A percentile compares a stretch with the other conserved stretches of the same genome.
Evolutionary conservation across 257 asterid genomes (phyloP).

Genomic region (Solanum paucissectum): DNA sequence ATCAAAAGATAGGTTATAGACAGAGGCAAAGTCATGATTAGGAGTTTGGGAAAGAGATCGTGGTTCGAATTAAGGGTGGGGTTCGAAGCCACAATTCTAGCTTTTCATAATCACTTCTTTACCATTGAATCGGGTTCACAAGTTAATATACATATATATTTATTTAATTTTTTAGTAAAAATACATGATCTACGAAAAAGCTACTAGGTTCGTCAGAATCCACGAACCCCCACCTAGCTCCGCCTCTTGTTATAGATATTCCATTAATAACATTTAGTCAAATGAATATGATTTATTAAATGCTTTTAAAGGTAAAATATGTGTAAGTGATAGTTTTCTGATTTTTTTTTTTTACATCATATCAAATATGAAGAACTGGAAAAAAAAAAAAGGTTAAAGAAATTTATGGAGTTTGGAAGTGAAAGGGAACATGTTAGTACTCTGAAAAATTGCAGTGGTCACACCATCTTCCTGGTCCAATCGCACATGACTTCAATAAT

Average conservation of each 20-base stretch:
- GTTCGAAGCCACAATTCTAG: background rate
- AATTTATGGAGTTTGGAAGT: background rate
- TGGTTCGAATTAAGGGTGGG: background rate
- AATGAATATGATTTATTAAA: background rate
- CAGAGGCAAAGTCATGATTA: background rate
- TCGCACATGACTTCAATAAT: slow-evolving; percentile 1
- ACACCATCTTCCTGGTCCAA: background rate
- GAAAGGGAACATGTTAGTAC: background rate
- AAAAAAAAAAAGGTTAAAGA: background rate
- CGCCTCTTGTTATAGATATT: too few relatives aligned
- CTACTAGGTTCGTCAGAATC: background rate
- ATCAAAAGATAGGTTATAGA: background rate
- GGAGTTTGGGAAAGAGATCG: background rate
- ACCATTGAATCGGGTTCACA: background rate
- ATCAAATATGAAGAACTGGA: background rate
- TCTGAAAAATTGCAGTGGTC: slow-evolving; percentile 1
- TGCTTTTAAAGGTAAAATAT: background rate
- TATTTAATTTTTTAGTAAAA: too few relatives aligned
- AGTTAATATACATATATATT: too few relatives aligned
- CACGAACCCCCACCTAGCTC: too few relatives aligned
- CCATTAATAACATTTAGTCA: background rate
- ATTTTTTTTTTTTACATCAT: background rate
- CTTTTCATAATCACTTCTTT: background rate
- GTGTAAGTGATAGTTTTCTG: background rate
- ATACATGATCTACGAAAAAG: fast-evolving